A percentile compares a stretch with the other conserved stretches of the same genome.
phyloP scores from a whole-genome alignment of 495 filamentous ascomycete species.

The Aspergillus kassunensis region DNA sequence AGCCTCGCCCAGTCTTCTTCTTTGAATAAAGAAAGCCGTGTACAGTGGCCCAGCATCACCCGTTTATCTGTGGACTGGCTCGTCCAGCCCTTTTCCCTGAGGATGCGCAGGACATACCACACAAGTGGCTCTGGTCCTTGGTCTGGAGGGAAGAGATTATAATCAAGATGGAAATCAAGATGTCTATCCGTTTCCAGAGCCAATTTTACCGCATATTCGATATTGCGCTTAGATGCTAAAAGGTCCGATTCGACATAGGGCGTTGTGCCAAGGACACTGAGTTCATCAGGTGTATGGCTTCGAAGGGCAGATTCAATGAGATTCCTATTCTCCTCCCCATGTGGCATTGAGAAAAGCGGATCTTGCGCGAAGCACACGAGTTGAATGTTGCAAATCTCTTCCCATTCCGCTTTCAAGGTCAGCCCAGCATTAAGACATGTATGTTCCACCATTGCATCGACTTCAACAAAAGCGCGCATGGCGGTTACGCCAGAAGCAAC shows the following conservation, averaged over 20 bases:
- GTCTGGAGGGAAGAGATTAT: conserved; percentile 48
- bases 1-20: conserved; percentile 48
- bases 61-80: conserved; percentile 32
- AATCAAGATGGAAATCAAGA: conserved; percentile 73
- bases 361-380: conserved; percentile 74
- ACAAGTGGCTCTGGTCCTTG: conserved; percentile 41
- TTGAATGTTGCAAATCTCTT: conserved; percentile 55
- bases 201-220: conserved; percentile 56
- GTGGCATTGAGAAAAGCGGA: conserved; percentile 55
- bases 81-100: conserved; percentile 48
- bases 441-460: conserved; percentile 58
- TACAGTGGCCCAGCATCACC: conserved; percentile 67
- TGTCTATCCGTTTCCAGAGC: conserved; percentile 49
- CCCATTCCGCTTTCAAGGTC: conserved; percentile 53
- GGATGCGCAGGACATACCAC: conserved; percentile 48
- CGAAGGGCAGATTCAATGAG: conserved; percentile 48
- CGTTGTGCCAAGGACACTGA: conserved; percentile 64
- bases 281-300: conserved; percentile 17
- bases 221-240: conserved; percentile 50
- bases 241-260: conserved; percentile 64
- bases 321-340: conserved; percentile 41
- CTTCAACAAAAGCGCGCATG: conserved; percentile 71
- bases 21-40: conserved; percentile 56
- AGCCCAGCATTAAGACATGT: conserved; percentile 58
- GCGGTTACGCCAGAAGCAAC: conserved; percentile 62